Percentiles rank a stretch among this genome's conserved stretches.
phyloP scores from a whole-genome alignment of 106 monocot species.

The Dioscorea zingiberensis region DNA sequence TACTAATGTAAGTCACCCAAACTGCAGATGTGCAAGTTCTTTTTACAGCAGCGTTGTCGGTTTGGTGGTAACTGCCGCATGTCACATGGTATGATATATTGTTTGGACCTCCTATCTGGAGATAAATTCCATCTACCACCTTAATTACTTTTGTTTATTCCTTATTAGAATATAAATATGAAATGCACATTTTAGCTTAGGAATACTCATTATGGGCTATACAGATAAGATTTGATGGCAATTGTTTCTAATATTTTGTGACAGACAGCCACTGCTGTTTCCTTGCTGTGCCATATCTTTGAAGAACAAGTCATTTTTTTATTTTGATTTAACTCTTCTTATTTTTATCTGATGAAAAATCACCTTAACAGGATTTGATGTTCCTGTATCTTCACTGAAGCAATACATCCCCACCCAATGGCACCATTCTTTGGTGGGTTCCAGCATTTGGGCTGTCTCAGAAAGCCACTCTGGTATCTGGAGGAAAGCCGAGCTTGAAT shows the following conservation, averaged over 20 bases:
- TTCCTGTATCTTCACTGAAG: conserved; percentile 65
- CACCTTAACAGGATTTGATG: conserved; percentile 41
- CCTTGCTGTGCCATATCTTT: too few relatives aligned
- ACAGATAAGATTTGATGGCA: too few relatives aligned
- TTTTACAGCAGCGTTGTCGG: conserved; percentile 90
- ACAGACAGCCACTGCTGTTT: too few relatives aligned
- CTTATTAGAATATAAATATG: not conserved
- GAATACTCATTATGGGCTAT: too few relatives aligned
- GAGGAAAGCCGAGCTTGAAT: conserved; percentile 80
- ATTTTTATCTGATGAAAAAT: too few relatives aligned
- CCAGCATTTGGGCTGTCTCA: conserved; percentile 59
- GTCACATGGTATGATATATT: conserved; percentile 89
- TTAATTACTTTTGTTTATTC: not conserved
- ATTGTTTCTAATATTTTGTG: too few relatives aligned
- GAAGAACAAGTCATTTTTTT: too few relatives aligned
- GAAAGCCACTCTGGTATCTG: conserved; percentile 45
- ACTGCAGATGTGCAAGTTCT: conserved; percentile 99
- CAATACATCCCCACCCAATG: conserved; percentile 59
- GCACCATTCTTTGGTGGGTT: conserved; percentile 73
- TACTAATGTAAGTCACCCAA: conserved; percentile 58
- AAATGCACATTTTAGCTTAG: too few relatives aligned
- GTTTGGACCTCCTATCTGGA: conserved; percentile 12
- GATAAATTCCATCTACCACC: not conserved
- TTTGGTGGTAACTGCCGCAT: conserved; percentile 95
- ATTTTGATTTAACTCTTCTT: too few relatives aligned